Conservation (phyloP, 176 grass and related monocot species). For the Hordeum marinum region DNA sequence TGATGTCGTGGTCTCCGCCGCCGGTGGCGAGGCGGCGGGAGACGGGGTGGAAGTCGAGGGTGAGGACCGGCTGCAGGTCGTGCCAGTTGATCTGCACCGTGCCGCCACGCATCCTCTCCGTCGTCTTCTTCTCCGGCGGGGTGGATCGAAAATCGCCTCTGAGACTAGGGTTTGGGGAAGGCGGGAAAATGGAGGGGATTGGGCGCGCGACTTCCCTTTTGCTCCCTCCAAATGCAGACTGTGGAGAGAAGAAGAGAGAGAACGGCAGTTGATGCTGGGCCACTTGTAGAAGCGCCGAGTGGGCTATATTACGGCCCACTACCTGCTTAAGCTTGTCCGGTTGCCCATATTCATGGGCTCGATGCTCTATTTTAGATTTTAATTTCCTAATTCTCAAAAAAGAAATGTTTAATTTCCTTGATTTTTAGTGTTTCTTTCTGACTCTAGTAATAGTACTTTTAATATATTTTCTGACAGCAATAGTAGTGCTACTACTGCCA, state of each 20-base stretch:
- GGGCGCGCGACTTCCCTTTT: slow-evolving; percentile 11
- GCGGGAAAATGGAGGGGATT: slow-evolving; percentile 40
- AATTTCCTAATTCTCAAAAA: too few species aligned
- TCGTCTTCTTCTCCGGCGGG: not conserved
- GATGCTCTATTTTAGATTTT: too few species aligned
- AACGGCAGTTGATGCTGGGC: not conserved
- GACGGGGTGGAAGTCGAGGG: slow-evolving; percentile 91
- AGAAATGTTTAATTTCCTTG: too few species aligned
- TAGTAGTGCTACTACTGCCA: too few species aligned
- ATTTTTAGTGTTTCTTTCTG: too few species aligned
- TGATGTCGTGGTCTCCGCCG: slow-evolving; percentile 91
- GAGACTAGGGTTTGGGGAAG: slow-evolving; percentile 29
- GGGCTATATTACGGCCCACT: not conserved
- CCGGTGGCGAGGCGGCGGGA: slow-evolving; percentile 83
- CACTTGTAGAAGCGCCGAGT: not conserved
- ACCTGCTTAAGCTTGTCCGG: too few species aligned
- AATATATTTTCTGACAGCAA: too few species aligned
- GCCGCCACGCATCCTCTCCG: slow-evolving; percentile 92
- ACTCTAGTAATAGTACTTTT: too few species aligned
- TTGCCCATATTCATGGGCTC: too few species aligned
- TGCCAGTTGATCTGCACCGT: slow-evolving; percentile 99
- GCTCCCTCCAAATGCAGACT: not conserved
- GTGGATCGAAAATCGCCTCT: not conserved
- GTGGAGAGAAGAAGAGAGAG: not conserved
- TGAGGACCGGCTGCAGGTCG: slow-evolving; percentile 89